These are phyloP conservation scores for Candida ipomoeae DNA, from an alignment of 805 yeast species.

Conservation along the genomic window DNA sequence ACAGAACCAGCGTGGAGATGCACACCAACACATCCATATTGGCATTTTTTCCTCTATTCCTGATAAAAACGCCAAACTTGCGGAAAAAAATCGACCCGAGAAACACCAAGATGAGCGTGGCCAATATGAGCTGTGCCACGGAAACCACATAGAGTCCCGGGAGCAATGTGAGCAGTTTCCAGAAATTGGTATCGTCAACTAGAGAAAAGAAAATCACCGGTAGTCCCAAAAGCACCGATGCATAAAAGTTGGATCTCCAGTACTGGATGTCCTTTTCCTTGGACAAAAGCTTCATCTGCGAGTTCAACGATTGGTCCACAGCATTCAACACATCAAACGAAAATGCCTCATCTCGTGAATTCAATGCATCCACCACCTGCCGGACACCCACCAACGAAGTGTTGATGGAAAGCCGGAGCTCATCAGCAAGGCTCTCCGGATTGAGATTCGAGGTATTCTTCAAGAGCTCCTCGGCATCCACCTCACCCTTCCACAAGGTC, in stretches of 20 bases:
- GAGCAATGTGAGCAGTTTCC: conserved; percentile 32
- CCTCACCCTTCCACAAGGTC: conserved; percentile 21
- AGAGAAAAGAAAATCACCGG: conserved; percentile 57
- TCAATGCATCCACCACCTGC: conserved; percentile 44
- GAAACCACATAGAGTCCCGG: conserved; percentile 67
- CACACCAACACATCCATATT: conserved; percentile 93
- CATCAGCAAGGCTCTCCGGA: conserved; percentile 25
- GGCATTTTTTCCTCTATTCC: conserved; percentile 53
- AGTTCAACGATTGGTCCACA: conserved; percentile 49
- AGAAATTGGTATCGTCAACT: conserved; percentile 36
- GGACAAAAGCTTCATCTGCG: conserved; percentile 67
- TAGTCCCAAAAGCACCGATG: conserved; percentile 51
- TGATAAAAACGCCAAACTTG: conserved; percentile 61
- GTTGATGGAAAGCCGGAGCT: conserved; percentile 46
- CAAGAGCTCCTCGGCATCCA: conserved; percentile 15
- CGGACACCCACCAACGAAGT: conserved; percentile 58
- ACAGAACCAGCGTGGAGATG: conserved; percentile 77
- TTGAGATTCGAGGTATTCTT: conserved; percentile 11
- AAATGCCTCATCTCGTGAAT: conserved; percentile 49
- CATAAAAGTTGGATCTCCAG: conserved; percentile 61
- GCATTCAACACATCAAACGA: conserved; percentile 46
- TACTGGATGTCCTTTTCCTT: conserved; percentile 65
- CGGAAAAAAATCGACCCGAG: conserved; percentile 66
- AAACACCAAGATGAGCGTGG: conserved; percentile 58
- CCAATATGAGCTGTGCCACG: conserved; percentile 52